Percentiles rank a stretch among this genome's conserved stretches.
phyloP scores from a whole-genome alignment of 192 early-diverging fungal genomes.

The Coemansia sp. region DNA sequence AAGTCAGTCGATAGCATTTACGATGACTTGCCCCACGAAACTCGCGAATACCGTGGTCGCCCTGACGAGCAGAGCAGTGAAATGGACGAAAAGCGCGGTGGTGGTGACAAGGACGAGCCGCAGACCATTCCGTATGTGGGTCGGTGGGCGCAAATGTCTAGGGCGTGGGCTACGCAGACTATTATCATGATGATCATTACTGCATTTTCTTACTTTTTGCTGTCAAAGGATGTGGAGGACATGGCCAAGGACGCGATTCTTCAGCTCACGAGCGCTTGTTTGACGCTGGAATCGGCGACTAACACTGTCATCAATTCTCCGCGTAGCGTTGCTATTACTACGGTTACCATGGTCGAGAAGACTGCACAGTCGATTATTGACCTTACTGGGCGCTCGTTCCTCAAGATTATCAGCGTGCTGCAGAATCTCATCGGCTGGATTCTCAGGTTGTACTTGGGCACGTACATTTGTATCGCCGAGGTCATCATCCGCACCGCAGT shows the following conservation, averaged over 20 bases:
- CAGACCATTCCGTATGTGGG: conserved; percentile 32
- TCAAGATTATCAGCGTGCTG: conserved; percentile 21
- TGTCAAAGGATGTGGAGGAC: conserved; percentile 9
- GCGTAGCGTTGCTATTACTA: conserved; percentile 16
- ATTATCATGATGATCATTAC: conserved; percentile 35
- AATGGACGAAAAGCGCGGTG: neutral
- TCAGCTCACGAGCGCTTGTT: conserved; percentile 12
- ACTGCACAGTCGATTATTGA: conserved; percentile 16
- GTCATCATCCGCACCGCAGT: conserved; percentile 43
- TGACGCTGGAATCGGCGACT: conserved; percentile 15
- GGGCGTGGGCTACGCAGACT: conserved; percentile 37
- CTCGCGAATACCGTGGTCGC: neutral
- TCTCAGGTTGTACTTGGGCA: conserved; percentile 43
- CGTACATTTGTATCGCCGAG: conserved; percentile 43
- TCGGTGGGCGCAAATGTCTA: conserved; percentile 32
- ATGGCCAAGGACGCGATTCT: conserved; percentile 8
- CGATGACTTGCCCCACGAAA: neutral
- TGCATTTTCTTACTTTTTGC: conserved; percentile 22
- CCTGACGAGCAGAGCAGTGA: neutral
- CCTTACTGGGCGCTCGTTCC: conserved; percentile 13
- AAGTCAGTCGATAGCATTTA: conserved; percentile 5
- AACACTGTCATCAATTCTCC: conserved; percentile 31
- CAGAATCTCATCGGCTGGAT: conserved; percentile 31
- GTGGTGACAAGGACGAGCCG: neutral
- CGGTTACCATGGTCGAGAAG: conserved; percentile 14